Conservation (phyloP, 306 rosid species). For the Sicyos edulis region DNA sequence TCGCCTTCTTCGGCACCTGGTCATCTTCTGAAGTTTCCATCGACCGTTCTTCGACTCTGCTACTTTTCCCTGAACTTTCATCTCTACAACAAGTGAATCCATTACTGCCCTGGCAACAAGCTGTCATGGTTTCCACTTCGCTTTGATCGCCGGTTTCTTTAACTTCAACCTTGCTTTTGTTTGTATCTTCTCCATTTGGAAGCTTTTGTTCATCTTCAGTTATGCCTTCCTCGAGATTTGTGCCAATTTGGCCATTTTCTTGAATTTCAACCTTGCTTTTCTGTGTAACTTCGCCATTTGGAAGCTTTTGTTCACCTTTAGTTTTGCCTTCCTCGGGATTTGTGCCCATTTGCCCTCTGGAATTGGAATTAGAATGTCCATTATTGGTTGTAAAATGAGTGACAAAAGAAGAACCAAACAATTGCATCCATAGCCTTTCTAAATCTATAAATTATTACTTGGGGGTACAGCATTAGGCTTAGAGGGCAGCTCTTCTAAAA, state of each 20-base stretch:
- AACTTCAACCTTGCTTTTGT: slow-evolving; percentile 24
- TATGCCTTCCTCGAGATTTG: slow-evolving; percentile 27
- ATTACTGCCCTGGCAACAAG: slow-evolving; percentile 63
- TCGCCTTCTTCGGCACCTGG: slow-evolving; percentile 31
- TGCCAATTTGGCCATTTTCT: background rate
- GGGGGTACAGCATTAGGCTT: too few species aligned
- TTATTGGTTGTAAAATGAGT: background rate
- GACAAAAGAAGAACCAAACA: background rate
- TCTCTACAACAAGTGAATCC: slow-evolving; percentile 77
- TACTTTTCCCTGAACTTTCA: slow-evolving; percentile 41
- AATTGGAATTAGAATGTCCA: background rate
- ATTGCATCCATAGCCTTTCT: background rate
- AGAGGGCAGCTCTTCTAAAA: background rate
- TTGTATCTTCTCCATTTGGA: slow-evolving; percentile 30
- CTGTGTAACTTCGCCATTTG: too few species aligned
- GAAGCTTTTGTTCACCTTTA: too few species aligned
- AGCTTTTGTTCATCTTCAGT: slow-evolving; percentile 26
- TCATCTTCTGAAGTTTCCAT: slow-evolving; percentile 22
- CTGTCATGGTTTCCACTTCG: slow-evolving; percentile 29
- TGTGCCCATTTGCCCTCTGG: slow-evolving; percentile 50
- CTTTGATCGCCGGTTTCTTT: slow-evolving; percentile 26
- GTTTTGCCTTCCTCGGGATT: too few species aligned
- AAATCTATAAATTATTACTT: too few species aligned
- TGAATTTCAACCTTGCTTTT: too few species aligned
- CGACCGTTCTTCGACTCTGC: slow-evolving; percentile 25